Evolutionary conservation across 345 rosid species (phyloP), one percentile per base, ranked within the genome.

Genomic region (Salix purpurea): DNA sequence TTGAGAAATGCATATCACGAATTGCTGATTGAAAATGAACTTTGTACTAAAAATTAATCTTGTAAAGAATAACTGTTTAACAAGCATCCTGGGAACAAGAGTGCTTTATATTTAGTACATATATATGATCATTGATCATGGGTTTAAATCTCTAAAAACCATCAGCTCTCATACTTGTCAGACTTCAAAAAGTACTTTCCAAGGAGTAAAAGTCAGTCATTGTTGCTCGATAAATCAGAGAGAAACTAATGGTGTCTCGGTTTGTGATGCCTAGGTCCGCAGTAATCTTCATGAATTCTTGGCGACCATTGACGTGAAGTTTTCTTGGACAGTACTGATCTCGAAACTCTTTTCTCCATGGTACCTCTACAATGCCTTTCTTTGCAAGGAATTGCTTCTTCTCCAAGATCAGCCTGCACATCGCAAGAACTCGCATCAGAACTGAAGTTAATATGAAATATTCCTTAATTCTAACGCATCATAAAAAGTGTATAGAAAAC

Each of bases 271-370:
- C 88, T 88, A 74, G 94, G 90, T 69, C 92, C 91, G 76, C 72
- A 76, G 70, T 90, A 89, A 80, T 91, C 90, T 86, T 90, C 91
- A 26, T 91, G 90, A 73, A 90, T 79, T 81, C 77, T 82, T 54
- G 92, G 92, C 61, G 85, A 67, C 71, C 70, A 71, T 60, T 80
- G 79, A 1, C 79, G 66, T 68, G 82, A 70, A 44, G 82, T 39
- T 79, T 75, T 75, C 78, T 50, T 79, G 60, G 78, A 39, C 21
- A 73, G 60, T 5, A 62, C 66, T 62, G 66, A 26, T 75, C 69
- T 50, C 28, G 74, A 30, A 74, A 74, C 71, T 46, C 30, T 70
- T 70, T 70, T 50, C 78, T 79, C 75, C 72, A 65, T 7, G 34
- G 68, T 75, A 75, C 78, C 68, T 79, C 42, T 39, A 30, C 82